Evolutionary conservation across 2,329 filamentous ascomycete species (phyloP), one percentile per base, ranked within the genome.

Genomic region (Phialophora tarda): DNA sequence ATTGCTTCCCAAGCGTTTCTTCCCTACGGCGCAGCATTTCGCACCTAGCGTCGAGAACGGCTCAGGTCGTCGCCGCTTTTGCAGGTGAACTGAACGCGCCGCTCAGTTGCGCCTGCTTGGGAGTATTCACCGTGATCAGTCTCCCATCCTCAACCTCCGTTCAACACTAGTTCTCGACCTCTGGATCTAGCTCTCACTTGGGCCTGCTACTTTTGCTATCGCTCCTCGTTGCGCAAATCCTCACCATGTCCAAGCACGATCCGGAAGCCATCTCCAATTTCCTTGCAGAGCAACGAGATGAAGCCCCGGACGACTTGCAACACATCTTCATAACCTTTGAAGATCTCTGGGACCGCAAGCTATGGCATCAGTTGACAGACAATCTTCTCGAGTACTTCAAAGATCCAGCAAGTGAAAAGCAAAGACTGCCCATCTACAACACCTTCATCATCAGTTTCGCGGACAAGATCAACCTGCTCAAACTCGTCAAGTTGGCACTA

Each of bases 291-390:
- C 91, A 96, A 86, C 91, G 93, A 78, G 92, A 97, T 77, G 84
- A 89, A 78, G 91, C 93, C 75, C 91, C 93, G 60, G 91, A 93
- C 73, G 91, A 96, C 78, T 87, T 96, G 61, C 93, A 97, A 81
- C 86, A 90, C 75, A 88, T 91, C 75, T 91, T 97, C 79, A 86
- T 99, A 74, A 88, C 90, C 75, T 97, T 99, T 72, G 95, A 99
- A 83, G 93, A 96, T 78, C 91, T 89, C 77, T 99, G 95, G 95
- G 95, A 99, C 84, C 89, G 94, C 75, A 97, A 97, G 83, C 86
- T 99, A 81, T 99, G 95, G 95, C 95, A 99, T 83, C 93, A 99
- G 82, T 90, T 99, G 73, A 99, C 95, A 41, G 91, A 97, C 76
- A 85, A 89, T 61, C 86, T 99, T 64, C 84, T 97, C 73, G 86